Conservation (phyloP, 495 filamentous ascomycete species). For the Penicillium samsonianum region DNA sequence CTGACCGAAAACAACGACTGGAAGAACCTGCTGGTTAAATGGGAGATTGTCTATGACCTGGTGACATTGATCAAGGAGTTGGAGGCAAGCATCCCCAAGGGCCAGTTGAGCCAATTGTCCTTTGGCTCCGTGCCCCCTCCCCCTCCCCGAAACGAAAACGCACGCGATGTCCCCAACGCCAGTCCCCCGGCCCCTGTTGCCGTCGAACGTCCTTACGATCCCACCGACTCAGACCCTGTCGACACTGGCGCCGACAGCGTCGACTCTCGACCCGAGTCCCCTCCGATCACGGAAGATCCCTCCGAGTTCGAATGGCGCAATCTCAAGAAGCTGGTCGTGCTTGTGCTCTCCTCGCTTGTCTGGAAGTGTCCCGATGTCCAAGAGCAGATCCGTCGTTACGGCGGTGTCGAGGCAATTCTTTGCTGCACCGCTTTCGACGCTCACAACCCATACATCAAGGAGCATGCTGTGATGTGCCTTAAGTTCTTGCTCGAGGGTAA, state of each 20-base stretch:
- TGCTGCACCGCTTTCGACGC: slow-evolving; percentile 84
- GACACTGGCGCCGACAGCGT: slow-evolving; percentile 39
- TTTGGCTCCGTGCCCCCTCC: slow-evolving; percentile 34
- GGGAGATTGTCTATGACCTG: slow-evolving; percentile 84
- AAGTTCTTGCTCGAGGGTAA: slow-evolving; percentile 88
- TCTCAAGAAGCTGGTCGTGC: slow-evolving; percentile 86
- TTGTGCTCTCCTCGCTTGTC: slow-evolving; percentile 81
- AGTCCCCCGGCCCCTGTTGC: slow-evolving; percentile 46
- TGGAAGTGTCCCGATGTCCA: slow-evolving; percentile 80
- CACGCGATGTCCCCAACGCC: slow-evolving; percentile 32
- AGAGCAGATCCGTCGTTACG: slow-evolving; percentile 76
- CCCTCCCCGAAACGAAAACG: slow-evolving; percentile 31
- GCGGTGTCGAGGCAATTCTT: slow-evolving; percentile 81
- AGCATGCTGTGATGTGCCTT: slow-evolving; percentile 87
- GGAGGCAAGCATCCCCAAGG: slow-evolving; percentile 80
- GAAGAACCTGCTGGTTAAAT: slow-evolving; percentile 76
- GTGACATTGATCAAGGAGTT: slow-evolving; percentile 81
- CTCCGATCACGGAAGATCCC: slow-evolving; percentile 73
- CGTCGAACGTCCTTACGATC: slow-evolving; percentile 59
- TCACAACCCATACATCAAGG: slow-evolving; percentile 85
- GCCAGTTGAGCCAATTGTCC: slow-evolving; percentile 52
- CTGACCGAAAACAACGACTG: slow-evolving; percentile 73
- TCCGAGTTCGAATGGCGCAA: slow-evolving; percentile 92
- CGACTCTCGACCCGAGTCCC: slow-evolving; percentile 55
- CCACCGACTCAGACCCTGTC: slow-evolving; percentile 50